Conservation (phyloP, 106 monocot species). For the Posidonia australis region DNA sequence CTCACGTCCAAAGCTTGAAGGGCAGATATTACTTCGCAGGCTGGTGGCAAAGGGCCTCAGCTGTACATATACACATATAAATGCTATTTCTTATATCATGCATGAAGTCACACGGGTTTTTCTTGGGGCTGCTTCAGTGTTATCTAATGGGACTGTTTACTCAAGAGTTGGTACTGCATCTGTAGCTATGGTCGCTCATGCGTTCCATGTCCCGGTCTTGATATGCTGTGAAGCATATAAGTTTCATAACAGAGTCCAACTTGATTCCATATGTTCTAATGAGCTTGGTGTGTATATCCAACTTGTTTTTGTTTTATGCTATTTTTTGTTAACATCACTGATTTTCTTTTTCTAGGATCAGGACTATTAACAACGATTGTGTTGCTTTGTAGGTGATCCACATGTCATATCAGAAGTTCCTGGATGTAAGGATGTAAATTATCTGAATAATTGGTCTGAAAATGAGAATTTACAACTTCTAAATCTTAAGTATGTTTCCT, state of each 20-base stretch:
- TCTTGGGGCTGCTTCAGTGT: conserved; percentile 79
- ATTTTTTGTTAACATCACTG: neutral
- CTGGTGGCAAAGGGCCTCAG: conserved; percentile 64
- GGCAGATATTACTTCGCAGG: conserved; percentile 54
- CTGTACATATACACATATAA: conserved; percentile 92
- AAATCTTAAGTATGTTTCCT: conserved; percentile 71
- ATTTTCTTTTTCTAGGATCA: neutral
- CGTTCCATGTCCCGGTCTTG: conserved; percentile 79
- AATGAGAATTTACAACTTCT: conserved; percentile 87
- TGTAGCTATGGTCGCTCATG: conserved; percentile 97
- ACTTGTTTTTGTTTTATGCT: neutral
- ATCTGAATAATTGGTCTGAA: conserved; percentile 52
- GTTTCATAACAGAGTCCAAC: conserved; percentile 92
- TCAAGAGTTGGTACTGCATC: conserved; percentile 87
- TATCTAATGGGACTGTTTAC: conserved; percentile 95
- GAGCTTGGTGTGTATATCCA: conserved; percentile 60
- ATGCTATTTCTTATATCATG: conserved; percentile 95
- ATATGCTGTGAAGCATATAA: conserved; percentile 99
- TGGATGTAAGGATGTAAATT: conserved; percentile 51
- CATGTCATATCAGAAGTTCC: conserved; percentile 67
- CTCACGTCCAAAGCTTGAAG: conserved; percentile 93
- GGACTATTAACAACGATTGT: neutral
- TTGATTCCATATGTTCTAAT: conserved; percentile 97
- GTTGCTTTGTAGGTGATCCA: conserved; percentile 60
- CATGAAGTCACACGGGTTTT: conserved; percentile 92